Conservation (phyloP, 768 basidiomycete species). For the Chalciporus piperatus region DNA sequence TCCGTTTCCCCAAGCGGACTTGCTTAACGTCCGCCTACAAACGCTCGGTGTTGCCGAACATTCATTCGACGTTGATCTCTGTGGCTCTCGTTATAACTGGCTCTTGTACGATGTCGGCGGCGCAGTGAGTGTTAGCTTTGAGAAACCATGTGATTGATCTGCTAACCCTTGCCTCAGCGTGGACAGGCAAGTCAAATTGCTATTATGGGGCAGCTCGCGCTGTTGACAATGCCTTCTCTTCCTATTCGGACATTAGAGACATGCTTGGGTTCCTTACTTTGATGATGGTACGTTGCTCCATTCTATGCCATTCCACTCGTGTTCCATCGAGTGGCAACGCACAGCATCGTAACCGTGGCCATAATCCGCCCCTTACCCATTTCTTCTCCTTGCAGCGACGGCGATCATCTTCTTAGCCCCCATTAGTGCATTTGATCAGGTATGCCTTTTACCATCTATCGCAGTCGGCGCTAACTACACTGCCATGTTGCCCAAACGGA, state of each 20-base stretch:
- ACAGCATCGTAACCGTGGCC: constrained; percentile 17
- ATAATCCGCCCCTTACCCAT: constrained; percentile 6
- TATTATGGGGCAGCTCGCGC: constrained; percentile 6
- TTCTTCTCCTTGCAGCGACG: constrained; percentile 46
- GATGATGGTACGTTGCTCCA: constrained; percentile 62
- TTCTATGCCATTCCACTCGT: constrained; percentile 5
- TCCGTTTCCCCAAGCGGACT: constrained; percentile 50
- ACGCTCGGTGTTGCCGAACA: constrained; percentile 80
- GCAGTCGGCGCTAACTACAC: constrained; percentile 6
- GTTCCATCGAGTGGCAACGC: constrained; percentile 11
- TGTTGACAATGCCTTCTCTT: constrained; percentile 15
- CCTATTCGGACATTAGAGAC: constrained; percentile 46
- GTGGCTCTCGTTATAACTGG: constrained; percentile 67
- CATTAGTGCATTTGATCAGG: constrained; percentile 86
- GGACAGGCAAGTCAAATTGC: constrained; percentile 49
- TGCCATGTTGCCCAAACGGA: constrained; percentile 6
- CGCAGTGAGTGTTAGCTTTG: constrained; percentile 48
- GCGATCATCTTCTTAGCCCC: constrained; percentile 87
- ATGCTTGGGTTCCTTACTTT: constrained; percentile 82
- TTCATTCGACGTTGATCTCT: constrained; percentile 63
- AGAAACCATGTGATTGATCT: not conserved
- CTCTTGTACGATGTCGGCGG: constrained; percentile 83
- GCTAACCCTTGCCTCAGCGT: constrained; percentile 38
- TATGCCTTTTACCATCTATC: constrained; percentile 25
- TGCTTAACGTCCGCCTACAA: constrained; percentile 76